phyloP scores from a whole-genome alignment of 2,329 filamentous ascomycete species.

The Coniella vitis region DNA sequence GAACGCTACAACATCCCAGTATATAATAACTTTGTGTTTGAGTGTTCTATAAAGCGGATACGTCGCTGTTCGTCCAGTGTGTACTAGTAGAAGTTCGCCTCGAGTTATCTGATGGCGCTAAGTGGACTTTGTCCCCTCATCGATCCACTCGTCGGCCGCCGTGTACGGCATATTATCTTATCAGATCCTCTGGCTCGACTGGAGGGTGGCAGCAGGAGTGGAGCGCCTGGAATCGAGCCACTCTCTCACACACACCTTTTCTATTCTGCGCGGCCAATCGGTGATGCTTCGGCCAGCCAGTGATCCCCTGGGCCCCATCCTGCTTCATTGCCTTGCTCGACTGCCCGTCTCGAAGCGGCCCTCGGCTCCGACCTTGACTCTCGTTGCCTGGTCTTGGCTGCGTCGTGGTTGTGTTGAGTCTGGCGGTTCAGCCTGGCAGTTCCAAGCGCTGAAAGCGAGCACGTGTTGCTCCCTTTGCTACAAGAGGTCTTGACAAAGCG shows the following conservation, averaged over 20 bases:
- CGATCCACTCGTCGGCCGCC: background rate
- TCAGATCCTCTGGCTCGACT: conserved; percentile 11
- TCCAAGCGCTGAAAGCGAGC: no score
- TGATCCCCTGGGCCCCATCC: background rate
- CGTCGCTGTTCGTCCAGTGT: no score
- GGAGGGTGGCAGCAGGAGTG: background rate
- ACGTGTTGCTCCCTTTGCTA: no score
- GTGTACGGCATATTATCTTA: conserved; percentile 13
- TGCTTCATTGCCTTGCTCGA: background rate
- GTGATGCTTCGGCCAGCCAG: conserved; percentile 4
- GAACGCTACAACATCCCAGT: no score
- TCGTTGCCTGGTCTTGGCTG: no score
- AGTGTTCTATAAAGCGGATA: no score
- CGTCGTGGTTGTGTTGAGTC: no score
- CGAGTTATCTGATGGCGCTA: conserved; percentile 15
- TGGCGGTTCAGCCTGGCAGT: no score
- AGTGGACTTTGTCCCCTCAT: background rate
- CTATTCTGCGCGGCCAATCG: conserved; percentile 3
- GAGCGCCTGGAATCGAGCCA: background rate
- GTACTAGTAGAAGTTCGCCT: background rate
- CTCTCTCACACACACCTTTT: background rate
- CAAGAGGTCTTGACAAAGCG: no score
- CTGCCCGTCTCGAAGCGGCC: background rate
- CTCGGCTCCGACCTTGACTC: conserved; percentile 6
- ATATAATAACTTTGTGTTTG: no score